Evolutionary conservation across 2,329 filamentous ascomycete species (phyloP).

Genomic region (Paramyrothecium sp.): DNA sequence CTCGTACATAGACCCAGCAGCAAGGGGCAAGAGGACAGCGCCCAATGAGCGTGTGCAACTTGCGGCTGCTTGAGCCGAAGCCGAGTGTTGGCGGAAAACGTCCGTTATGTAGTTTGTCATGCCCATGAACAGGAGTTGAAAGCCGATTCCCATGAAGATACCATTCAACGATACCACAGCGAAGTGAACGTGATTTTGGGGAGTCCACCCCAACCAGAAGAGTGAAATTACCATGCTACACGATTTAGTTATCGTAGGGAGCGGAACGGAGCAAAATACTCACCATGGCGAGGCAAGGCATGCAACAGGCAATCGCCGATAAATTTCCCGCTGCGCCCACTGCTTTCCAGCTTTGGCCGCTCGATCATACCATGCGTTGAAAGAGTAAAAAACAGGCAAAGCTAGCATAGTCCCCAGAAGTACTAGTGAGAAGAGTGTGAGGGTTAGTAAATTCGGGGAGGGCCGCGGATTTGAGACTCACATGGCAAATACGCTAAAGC

Average conservation of each 20-base stretch:
- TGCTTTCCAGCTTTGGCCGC: conserved; percentile 18
- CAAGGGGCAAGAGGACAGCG: conserved; percentile 28
- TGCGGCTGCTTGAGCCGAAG: conserved; percentile 31
- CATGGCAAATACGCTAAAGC: conserved; percentile 47
- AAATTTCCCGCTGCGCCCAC: conserved; percentile 28
- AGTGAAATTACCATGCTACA: conserved; percentile 50
- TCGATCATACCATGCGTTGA: conserved; percentile 24
- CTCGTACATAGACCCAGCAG: conserved; percentile 27
- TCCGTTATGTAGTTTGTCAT: conserved; percentile 34
- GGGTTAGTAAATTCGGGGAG: conserved; percentile 18
- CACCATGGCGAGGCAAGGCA: conserved; percentile 62
- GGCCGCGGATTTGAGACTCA: conserved; percentile 17
- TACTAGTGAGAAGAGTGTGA: background rate
- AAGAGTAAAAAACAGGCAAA: conserved; percentile 19
- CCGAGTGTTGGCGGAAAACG: conserved; percentile 27
- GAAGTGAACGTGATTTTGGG: conserved; percentile 29
- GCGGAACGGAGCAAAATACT: conserved; percentile 25
- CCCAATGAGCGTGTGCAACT: conserved; percentile 29
- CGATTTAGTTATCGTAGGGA: conserved; percentile 21
- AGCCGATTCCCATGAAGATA: conserved; percentile 40
- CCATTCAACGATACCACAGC: conserved; percentile 36
- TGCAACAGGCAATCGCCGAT: conserved; percentile 36
- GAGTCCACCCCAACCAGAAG: conserved; percentile 62
- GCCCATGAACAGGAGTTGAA: conserved; percentile 31
- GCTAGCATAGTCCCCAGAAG: conserved; percentile 19